These are phyloP conservation scores for Podaxis rugospora DNA, from an alignment of 768 basidiomycete genomes.

Conservation along the genomic window DNA sequence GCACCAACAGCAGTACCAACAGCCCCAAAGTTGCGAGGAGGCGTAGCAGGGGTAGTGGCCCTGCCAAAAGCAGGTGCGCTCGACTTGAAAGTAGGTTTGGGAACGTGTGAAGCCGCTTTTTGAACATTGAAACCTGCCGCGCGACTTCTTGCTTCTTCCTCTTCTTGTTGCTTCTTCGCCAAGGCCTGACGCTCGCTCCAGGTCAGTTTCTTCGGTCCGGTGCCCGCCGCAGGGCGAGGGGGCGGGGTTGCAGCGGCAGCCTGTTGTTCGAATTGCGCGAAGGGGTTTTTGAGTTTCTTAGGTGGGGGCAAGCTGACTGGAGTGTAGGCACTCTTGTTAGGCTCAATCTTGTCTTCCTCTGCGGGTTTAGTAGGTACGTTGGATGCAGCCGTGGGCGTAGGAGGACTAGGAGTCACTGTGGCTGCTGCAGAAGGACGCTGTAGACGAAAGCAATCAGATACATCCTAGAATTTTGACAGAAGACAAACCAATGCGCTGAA, in stretches of 20 bases:
- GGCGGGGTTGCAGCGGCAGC: slow-evolving; percentile 24
- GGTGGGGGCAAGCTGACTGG: slow-evolving; percentile 84
- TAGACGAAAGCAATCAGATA: neutral
- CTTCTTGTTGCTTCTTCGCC: slow-evolving; percentile 83
- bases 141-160: slow-evolving; percentile 66
- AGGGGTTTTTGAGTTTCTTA: slow-evolving; percentile 84
- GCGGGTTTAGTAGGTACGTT: slow-evolving; percentile 59
- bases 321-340: slow-evolving; percentile 83
- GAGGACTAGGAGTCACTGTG: slow-evolving; percentile 23
- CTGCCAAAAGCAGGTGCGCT: slow-evolving; percentile 45
- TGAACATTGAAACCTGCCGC: slow-evolving; percentile 41
- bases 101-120: slow-evolving; percentile 28
- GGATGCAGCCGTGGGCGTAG: slow-evolving; percentile 39
- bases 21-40: slow-evolving; percentile 42
- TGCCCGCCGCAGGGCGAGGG: slow-evolving; percentile 14
- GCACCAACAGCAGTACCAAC: slow-evolving; percentile 28
- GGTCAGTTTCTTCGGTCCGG: slow-evolving; percentile 73
- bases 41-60: slow-evolving; percentile 30
- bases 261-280: slow-evolving; percentile 57
- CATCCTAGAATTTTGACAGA: neutral
- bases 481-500: slow-evolving; percentile 30
- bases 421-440: slow-evolving; percentile 15
- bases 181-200: slow-evolving; percentile 92
- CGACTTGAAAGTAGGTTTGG: slow-evolving; percentile 36
- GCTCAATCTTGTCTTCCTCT: slow-evolving; percentile 80